Evolutionary conservation across 2,329 filamentous ascomycete species (phyloP), one percentile per base, ranked within the genome.

Genomic region (Pezicula rhizophila): DNA sequence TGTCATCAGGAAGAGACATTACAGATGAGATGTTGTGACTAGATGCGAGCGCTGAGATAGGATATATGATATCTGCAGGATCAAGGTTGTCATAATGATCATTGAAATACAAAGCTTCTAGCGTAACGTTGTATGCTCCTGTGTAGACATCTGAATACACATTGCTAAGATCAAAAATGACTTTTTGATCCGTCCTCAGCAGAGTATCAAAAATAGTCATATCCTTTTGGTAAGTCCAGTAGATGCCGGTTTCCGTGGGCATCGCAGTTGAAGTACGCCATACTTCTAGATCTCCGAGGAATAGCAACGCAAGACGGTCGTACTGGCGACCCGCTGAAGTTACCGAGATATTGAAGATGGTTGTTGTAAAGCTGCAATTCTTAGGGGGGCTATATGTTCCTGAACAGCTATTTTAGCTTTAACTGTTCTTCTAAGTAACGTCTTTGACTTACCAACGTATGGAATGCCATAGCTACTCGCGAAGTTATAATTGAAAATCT

Each of bases 91-190:
- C 28, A 4, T 42, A 42, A 8, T 45, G 3, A 14, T 66, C 64
- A 8, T 66, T 67, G 4, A 63, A 62, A 8, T 71, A 68, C 2
- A 70, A 64, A 23, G 67, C 68, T n/a, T 79, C 86, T 42, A 90
- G 67, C 1, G 81, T 89, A 5, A 81, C 80, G 62, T 89, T 82
- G 70, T 84, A 87, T 2, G 77, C 67, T 0, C 79, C 87, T 0
- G 85, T 91, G 60, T 89, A 89, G 3, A 73, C 4, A n/a, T 26
- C 77, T 50, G 78, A 73, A 56, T 90, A 72, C 5, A 87, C 66
- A 58, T 89, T 91, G 50, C 78, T 85, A 1, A 90, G 72, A 57
- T 91, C 86, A 58, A 92, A 89, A 33, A 90, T 87, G 48, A 91
- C 60, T 11, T 53, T 56, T 11, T 60, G 52, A 17, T 58, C 47